phyloP scores from a whole-genome alignment of 768 basidiomycete genomes.

The Kwoniella sp. region DNA sequence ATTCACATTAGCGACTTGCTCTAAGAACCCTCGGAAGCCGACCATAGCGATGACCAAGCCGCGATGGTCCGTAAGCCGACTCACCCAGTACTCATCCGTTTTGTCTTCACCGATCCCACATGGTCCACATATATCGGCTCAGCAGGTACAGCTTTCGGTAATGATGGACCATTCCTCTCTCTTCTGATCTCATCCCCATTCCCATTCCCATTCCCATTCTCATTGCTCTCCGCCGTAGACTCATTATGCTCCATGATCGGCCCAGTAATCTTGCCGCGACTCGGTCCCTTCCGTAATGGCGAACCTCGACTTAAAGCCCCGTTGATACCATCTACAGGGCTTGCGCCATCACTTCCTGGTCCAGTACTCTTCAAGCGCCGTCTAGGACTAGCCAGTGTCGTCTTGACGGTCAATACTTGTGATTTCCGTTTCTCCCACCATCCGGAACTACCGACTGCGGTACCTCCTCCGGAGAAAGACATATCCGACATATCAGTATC shows the following conservation, averaged over 20 bases:
- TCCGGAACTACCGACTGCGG: slow-evolving; percentile 9
- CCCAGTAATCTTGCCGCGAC: neutral
- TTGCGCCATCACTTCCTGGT: slow-evolving; percentile 7
- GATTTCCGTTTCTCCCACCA: slow-evolving; percentile 36
- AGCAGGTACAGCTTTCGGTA: slow-evolving; percentile 7
- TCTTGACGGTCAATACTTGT: slow-evolving; percentile 15
- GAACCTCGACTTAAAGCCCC: slow-evolving; percentile 8
- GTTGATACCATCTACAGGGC: slow-evolving; percentile 3
- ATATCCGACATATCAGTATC: slow-evolving; percentile 30
- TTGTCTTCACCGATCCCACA: slow-evolving; percentile 38
- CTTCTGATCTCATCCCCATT: neutral
- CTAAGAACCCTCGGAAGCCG: no score
- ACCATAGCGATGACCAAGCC: no score
- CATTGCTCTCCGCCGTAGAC: slow-evolving; percentile 7
- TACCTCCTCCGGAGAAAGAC: neutral
- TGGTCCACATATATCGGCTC: slow-evolving; percentile 33
- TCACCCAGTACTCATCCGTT: slow-evolving; percentile 66
- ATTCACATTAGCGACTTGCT: no score
- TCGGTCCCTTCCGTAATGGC: slow-evolving; percentile 5
- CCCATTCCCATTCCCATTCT: neutral
- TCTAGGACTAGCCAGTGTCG: slow-evolving; percentile 5
- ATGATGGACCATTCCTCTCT: slow-evolving; percentile 3
- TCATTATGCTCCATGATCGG: slow-evolving; percentile 13
- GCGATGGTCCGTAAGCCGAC: no score
- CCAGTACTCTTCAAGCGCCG: slow-evolving; percentile 14